phyloP scores from a whole-genome alignment of 176 grass and related monocot species.

The Paspalum notatum region DNA sequence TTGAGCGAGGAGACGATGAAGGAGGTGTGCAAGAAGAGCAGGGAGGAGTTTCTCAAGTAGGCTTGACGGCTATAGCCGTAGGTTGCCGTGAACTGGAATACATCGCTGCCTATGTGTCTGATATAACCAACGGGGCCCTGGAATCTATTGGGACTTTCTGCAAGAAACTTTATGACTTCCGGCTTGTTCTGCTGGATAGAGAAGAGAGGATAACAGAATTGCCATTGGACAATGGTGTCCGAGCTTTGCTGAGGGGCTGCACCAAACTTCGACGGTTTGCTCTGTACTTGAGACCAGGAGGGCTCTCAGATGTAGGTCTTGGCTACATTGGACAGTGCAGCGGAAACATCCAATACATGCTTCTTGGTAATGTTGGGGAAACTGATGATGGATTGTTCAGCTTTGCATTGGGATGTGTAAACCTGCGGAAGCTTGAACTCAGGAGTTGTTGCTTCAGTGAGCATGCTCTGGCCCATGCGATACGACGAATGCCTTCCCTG shows the following conservation, averaged over 20 bases:
- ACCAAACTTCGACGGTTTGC: conserved; percentile 79
- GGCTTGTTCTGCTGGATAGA: conserved; percentile 80
- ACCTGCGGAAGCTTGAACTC: conserved; percentile 78
- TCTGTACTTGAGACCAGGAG: conserved; percentile 84
- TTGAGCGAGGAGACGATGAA: conserved; percentile 89
- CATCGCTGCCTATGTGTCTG: conserved; percentile 83
- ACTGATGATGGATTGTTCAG: conserved; percentile 64
- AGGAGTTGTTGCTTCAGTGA: conserved; percentile 94
- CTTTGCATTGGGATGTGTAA: conserved; percentile 70
- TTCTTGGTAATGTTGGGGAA: conserved; percentile 81
- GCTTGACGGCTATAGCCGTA: conserved; percentile 64
- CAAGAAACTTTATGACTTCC: conserved; percentile 78
- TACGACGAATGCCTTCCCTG: conserved; percentile 55
- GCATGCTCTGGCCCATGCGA: conserved; percentile 63
- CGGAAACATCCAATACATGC: conserved; percentile 75
- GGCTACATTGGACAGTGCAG: conserved; percentile 73
- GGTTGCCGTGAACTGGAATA: conserved; percentile 78
- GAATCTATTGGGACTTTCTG: conserved; percentile 84
- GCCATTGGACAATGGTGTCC: conserved; percentile 79
- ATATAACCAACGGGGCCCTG: conserved; percentile 84
- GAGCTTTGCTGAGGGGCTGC: conserved; percentile 69
- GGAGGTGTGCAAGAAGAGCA: conserved; percentile 78
- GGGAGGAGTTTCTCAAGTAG: conserved; percentile 75
- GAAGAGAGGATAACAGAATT: conserved; percentile 78
- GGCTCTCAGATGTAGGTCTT: conserved; percentile 87